phyloP scores from a whole-genome alignment of 306 rosid genomes.

The Pterocarpus macrocarpus region DNA sequence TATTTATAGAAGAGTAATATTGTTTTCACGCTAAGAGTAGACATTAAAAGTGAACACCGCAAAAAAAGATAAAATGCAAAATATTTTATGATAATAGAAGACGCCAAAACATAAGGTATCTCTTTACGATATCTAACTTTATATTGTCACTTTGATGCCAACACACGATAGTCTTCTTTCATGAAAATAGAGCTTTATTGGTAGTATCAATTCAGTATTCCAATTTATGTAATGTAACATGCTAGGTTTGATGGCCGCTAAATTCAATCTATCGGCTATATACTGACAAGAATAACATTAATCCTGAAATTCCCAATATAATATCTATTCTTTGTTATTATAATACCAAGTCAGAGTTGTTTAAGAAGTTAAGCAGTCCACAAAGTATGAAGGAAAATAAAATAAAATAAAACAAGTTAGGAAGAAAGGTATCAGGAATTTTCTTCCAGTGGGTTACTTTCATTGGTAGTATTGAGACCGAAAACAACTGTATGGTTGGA shows the following conservation, averaged over 20 bases:
- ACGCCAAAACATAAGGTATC: too few relatives aligned
- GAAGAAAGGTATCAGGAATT: background rate
- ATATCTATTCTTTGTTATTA: background rate
- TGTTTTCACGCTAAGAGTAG: too few relatives aligned
- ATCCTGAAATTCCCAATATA: background rate
- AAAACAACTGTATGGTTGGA: background rate
- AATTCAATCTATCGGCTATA: background rate
- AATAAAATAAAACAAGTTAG: background rate
- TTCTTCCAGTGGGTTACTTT: background rate
- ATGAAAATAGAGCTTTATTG: background rate
- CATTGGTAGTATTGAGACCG: background rate
- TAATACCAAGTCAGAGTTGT: conserved; percentile 9
- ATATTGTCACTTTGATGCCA: too few relatives aligned
- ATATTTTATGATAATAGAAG: too few relatives aligned
- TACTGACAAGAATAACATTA: background rate
- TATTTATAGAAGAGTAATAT: too few relatives aligned
- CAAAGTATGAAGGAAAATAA: background rate
- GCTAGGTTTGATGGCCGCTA: background rate
- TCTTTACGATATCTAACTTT: too few relatives aligned
- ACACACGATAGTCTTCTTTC: too few relatives aligned
- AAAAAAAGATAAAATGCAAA: too few relatives aligned
- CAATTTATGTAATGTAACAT: background rate
- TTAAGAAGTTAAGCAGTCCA: background rate
- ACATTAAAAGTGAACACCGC: too few relatives aligned
- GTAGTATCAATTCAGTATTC: background rate